Evolutionary conservation across 345 rosid species (phyloP), one percentile per base, ranked within the genome.

Genomic region (Hibiscus trionum): DNA sequence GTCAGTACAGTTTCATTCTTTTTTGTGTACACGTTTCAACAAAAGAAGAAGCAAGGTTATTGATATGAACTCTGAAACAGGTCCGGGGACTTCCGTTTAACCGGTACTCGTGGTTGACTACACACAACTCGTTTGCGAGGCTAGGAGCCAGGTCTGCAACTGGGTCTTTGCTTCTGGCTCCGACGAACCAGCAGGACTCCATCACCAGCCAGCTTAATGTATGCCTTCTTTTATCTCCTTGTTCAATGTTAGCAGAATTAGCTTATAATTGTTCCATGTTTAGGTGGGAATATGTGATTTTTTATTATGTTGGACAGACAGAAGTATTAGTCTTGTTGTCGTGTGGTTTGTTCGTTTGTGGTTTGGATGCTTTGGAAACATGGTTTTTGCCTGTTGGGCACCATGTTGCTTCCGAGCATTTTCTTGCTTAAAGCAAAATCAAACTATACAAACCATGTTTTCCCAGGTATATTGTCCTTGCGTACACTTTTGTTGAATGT

Each of bases 51-150:
- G 62, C 11, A 26, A 11, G 31, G 6, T 11, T 26, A 52, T 47
- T 49, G 42, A 24, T 11, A 17, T 42, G 17, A 55, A 55, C 52
- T 3, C 17, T 52, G 7, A 71, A 71, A 35, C 73, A 87, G 97
- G 89, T 82, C 33, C 89, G 82, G 71, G 85, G 80, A 21, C 82
- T 92, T 81, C 85, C 97, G 15, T 95, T 81, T 74, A 89, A 95
- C 77, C 85, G 84, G n/a, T 92, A 95, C 77, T 87, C 99, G 17
- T 95, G 97, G 97, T 72, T 95, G 46, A 92, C 97, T n/a, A 90
- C 97, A 1, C 97, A 95, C 84, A 95, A 92, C 69, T 86, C 99
- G 15, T 95, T 72, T 73, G 91, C 97, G 7, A 77, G 76, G 63
- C 42, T 73, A 24, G 82, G 85, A 58, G 83, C 70, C 58, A 83